Base-by-base conservation (phyloP, 2,329 filamentous ascomycete genomes). In the Coniochaeta sp. region DNA sequence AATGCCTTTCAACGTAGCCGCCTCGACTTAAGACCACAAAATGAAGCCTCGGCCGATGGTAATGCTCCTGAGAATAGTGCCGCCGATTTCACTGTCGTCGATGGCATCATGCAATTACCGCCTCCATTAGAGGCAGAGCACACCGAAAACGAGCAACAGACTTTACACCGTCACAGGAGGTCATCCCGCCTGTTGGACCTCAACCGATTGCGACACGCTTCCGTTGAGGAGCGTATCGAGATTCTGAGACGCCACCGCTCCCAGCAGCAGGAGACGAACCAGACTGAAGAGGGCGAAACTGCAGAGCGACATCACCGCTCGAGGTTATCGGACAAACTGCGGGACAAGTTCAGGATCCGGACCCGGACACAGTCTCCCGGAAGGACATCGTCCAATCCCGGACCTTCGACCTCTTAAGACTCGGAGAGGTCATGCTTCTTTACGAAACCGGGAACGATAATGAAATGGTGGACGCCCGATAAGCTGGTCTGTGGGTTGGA, bases 161-260 rank as follows among this genome's bases (percentile, higher is more conserved):
- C 47, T 55, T 6, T 31, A 26, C 18, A 48, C 51, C 3, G 38
- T 54, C 61, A 26, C 55, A 67, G 72, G 33, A 72, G 80, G 20
- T 60, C 74, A 4, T 77, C 77, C 0, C 74, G 80, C 3, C 61
- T 83, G 4, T 70, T 83, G 35, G 81, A 85, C 57, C 67, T 82
- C 45, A 74, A 79, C 55, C 68, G 78, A 42, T 66, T 85, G 18
- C 74, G 81, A 10, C 73, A 82, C 53, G 81, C 81, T n/a, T 70
- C 80, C 0, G 71, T 76, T 3, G 78, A 83, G 57, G 82, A 85
- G 64, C 78, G 81, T n/a, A 80, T 85, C 51, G 79, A 77, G 51
- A 77, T 75, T 6, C 69, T 85, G 5, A 72, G 82, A 31, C 74
- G 75, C 50, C 71, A 76, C 46, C 67, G 72, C 16, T 65, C 70